Evolutionary conservation across 352 stramenopile genomes (phyloP).

Genomic region (Pythium dissimile): DNA sequence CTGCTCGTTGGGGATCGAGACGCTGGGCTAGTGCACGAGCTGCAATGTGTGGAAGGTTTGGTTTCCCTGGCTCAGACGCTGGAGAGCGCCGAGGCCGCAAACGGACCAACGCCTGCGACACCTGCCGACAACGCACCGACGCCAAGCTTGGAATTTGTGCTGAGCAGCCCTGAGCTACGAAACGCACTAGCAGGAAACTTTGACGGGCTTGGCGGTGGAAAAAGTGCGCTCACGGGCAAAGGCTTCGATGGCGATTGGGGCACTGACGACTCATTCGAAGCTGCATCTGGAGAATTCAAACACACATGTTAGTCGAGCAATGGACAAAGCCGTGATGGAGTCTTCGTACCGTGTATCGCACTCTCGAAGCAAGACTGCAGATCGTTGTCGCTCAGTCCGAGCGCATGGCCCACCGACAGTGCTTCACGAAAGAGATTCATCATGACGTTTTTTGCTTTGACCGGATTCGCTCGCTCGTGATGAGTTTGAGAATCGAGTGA

Average conservation of each 20-base stretch:
- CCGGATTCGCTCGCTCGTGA: slow-evolving; percentile 2
- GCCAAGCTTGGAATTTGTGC: slow-evolving; percentile 15
- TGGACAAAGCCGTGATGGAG: not conserved
- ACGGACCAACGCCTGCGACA: slow-evolving; percentile 15
- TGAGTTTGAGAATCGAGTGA: not conserved
- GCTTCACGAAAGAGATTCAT: slow-evolving; percentile 33
- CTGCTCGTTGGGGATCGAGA: no score
- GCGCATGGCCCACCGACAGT: slow-evolving; percentile 27
- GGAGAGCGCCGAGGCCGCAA: slow-evolving; percentile 3
- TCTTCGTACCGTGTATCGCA: slow-evolving; percentile 11
- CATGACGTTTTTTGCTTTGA: slow-evolving; percentile 21
- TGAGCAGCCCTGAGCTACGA: slow-evolving; percentile 21
- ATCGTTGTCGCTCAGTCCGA: slow-evolving; percentile 30
- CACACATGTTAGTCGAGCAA: not conserved
- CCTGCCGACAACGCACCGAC: slow-evolving; percentile 17
- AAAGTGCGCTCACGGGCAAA: slow-evolving; percentile 6
- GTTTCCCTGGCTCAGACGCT: slow-evolving; percentile 4
- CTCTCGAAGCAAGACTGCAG: slow-evolving; percentile 33
- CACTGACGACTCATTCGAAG: not conserved
- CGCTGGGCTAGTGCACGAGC: no score
- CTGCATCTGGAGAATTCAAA: no score
- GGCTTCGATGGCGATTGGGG: not conserved
- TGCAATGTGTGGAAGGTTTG: not conserved
- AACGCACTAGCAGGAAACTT: slow-evolving; percentile 37
- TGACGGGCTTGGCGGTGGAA: slow-evolving; percentile 28